Evolutionary conservation across 441 rosid species (phyloP), one percentile per base, ranked within the genome.

Genomic region (Populus hybrid): DNA sequence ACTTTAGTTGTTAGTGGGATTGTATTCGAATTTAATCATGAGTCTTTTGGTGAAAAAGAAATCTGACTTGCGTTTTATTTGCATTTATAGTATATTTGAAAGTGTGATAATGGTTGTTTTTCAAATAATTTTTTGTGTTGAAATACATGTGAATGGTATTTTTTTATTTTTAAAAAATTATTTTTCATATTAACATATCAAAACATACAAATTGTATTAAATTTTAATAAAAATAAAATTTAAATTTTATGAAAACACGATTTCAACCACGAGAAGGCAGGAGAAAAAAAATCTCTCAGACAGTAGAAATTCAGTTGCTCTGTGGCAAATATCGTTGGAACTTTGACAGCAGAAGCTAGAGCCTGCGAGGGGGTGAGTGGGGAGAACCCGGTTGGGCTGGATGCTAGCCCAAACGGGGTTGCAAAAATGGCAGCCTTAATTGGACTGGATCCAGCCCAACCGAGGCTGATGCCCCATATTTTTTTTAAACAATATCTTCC

Each of bases 61-160:
- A 79, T 89, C 93, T 16, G 94, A 91, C 83, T 85, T 94, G 87
- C 88, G 94, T 64, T 89, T 90, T 67, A 80, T 83, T 64, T 85
- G 90, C 66, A 79, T 92, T 46, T 93, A 72, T 71, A 89, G 0
- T 89, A 90, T 88, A 85, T 93, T 70, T 88, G 94, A 11, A 1
- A 26, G 28, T 26, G 1, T 1, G 2, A 26, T 26, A 26, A 0
- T 2, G 2, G 2, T 26, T 26, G 2, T 88, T 83, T 2, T 73
- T 81, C n/a, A 93, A 91, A 82, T 79, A 94, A 75, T 82, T 85
- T 70, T 87, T 84, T 75, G 77, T 91, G 77, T 84, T 92, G 87
- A 94, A 86, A 87, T 93, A 89, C 73, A 26, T 26, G 2, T 26
- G 0, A 26, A 26, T 26, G 2, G 1, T 26, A 26, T 1, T 26